These are phyloP conservation scores for Zygosaccharomyces sapae DNA, from an alignment of 1,139 yeast species.

Conservation along the genomic window DNA sequence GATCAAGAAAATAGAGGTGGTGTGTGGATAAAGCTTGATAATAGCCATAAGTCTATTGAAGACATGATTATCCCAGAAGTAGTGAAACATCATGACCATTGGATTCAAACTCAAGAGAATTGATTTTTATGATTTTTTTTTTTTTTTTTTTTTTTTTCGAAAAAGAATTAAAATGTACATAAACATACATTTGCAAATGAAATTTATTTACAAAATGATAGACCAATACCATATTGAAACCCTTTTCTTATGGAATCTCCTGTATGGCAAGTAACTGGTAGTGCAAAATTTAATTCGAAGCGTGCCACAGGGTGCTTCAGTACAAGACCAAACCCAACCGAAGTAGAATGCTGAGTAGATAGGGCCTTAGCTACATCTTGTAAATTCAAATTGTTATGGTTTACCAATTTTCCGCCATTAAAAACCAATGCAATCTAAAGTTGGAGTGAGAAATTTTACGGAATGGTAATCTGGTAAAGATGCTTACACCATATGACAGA, in stretches of 20 bases:
- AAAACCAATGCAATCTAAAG: slow-evolving; percentile 66
- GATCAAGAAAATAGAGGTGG: slow-evolving; percentile 41
- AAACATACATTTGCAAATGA: slow-evolving; percentile 1
- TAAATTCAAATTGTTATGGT: slow-evolving; percentile 34
- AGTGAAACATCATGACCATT: slow-evolving; percentile 52
- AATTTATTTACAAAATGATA: slow-evolving; percentile 57
- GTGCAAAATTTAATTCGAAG: slow-evolving; percentile 79
- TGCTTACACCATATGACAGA: slow-evolving; percentile 64
- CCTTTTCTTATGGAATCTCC: slow-evolving; percentile 77
- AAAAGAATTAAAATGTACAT: too few species aligned
- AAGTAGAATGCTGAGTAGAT: slow-evolving; percentile 45
- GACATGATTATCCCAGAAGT: slow-evolving; percentile 72
- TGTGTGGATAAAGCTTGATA: slow-evolving; percentile 51
- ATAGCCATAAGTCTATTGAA: slow-evolving; percentile 25
- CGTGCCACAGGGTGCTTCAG: slow-evolving; percentile 87
- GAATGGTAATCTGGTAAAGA: slow-evolving; percentile 64
- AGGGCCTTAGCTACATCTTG: slow-evolving; percentile 34
- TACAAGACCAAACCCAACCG: slow-evolving; percentile 72
- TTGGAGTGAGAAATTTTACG: slow-evolving; percentile 48
- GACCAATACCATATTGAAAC: slow-evolving; percentile 87
- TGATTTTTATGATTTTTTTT: not conserved
- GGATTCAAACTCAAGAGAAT: slow-evolving; percentile 43
- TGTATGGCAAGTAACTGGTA: slow-evolving; percentile 65
- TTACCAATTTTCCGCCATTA: slow-evolving; percentile 67
- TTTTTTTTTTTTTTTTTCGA: not conserved